Conservation (phyloP, 108 stramenopile species). For the Nitzschia sp. region DNA sequence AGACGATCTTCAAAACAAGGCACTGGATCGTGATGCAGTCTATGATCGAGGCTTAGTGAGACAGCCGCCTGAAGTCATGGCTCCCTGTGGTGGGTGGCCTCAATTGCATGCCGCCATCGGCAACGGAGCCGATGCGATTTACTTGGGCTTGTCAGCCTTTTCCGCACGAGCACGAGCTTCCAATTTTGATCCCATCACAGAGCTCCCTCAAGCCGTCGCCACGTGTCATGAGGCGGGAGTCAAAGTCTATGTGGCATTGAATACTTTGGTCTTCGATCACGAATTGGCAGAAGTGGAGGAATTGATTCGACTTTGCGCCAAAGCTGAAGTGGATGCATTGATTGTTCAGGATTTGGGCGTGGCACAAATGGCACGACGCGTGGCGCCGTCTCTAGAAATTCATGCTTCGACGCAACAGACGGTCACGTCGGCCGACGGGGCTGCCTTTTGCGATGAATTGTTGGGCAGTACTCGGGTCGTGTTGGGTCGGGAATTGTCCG, state of each 20-base stretch:
- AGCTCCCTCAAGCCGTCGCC: constrained; percentile 51
- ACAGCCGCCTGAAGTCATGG: constrained; percentile 71
- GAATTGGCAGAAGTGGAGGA: constrained; percentile 64
- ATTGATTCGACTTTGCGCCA: constrained; percentile 43
- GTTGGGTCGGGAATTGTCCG: constrained; percentile 62
- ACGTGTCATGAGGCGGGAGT: constrained; percentile 49
- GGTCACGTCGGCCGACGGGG: constrained; percentile 69
- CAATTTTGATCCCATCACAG: constrained; percentile 67
- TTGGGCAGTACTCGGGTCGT: constrained; percentile 60
- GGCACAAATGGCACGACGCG: constrained; percentile 40
- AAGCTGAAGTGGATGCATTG: constrained; percentile 72
- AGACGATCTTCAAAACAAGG: constrained; percentile 36
- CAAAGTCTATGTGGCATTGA: constrained; percentile 69
- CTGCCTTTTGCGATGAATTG: constrained; percentile 46
- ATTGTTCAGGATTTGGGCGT: constrained; percentile 79
- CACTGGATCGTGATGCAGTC: not conserved
- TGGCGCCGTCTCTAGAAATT: constrained; percentile 59
- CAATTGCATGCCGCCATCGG: constrained; percentile 71
- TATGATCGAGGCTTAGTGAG: not conserved
- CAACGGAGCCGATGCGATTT: constrained; percentile 81
- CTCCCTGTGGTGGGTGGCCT: constrained; percentile 75
- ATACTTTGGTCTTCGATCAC: constrained; percentile 69
- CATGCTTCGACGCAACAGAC: constrained; percentile 82
- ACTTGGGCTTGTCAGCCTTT: constrained; percentile 68
- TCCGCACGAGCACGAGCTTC: constrained; percentile 68